Evolutionary conservation across 2,329 filamentous ascomycete species (phyloP).

Genomic region (Chaetomiaceae sp.): DNA sequence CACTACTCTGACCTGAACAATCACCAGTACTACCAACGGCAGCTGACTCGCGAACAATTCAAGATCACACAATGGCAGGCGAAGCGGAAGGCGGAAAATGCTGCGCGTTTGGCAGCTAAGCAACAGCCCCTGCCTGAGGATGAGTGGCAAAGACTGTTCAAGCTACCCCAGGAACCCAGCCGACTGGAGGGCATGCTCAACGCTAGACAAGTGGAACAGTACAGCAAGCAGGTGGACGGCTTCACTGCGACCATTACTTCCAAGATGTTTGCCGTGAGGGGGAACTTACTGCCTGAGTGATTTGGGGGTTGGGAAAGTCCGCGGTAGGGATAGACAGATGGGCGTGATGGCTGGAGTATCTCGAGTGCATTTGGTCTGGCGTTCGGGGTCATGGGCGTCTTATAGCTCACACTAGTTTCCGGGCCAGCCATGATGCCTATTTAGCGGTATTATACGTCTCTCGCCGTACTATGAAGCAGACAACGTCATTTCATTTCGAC

Average conservation of each 20-base stretch:
- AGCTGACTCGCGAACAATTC: slow-evolving; percentile 85
- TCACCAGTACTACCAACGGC: slow-evolving; percentile 93
- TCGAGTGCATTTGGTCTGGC: slow-evolving; percentile 28
- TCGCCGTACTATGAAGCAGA: background rate
- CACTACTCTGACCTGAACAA: slow-evolving; percentile 99
- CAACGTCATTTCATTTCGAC: background rate
- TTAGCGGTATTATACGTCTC: background rate
- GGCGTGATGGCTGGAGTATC: slow-evolving; percentile 13
- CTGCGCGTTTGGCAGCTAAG: slow-evolving; percentile 77
- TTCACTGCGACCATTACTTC: slow-evolving; percentile 87
- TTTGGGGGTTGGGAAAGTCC: background rate
- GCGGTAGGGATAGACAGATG: background rate
- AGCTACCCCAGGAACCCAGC: slow-evolving; percentile 92
- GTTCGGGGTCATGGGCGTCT: slow-evolving; percentile 27
- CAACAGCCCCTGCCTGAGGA: slow-evolving; percentile 87
- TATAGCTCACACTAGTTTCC: slow-evolving; percentile 23
- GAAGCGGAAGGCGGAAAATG: slow-evolving; percentile 96
- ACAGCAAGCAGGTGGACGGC: slow-evolving; percentile 92
- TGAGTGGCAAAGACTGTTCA: slow-evolving; percentile 97
- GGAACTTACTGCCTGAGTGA: slow-evolving; percentile 58
- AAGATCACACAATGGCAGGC: slow-evolving; percentile 97
- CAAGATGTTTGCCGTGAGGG: slow-evolving; percentile 97
- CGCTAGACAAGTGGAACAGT: slow-evolving; percentile 94
- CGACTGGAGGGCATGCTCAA: slow-evolving; percentile 91
- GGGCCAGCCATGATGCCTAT: slow-evolving; percentile 20